phyloP scores from a whole-genome alignment of 139 green algal species.

The Klebsormidium nitens region DNA sequence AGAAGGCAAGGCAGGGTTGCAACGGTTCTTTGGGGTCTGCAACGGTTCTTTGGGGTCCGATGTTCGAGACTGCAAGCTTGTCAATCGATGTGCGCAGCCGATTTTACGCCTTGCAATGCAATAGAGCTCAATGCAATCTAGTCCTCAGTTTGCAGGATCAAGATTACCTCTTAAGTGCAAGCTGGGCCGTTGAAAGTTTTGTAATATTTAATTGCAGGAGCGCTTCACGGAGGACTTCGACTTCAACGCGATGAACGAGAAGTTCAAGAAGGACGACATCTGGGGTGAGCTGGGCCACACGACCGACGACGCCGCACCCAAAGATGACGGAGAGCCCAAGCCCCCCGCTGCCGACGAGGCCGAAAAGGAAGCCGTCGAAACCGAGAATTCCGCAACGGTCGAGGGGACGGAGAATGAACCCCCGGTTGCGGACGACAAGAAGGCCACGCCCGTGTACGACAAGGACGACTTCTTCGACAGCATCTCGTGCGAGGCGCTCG shows the following conservation, averaged over 20 bases:
- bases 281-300: slow-evolving; percentile 29
- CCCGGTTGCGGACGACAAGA: background rate
- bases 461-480: slow-evolving; percentile 45
- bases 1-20: too few species aligned
- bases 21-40: too few species aligned
- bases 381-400: slow-evolving; percentile 6
- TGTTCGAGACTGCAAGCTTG: too few species aligned
- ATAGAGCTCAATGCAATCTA: too few species aligned
- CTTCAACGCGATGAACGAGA: slow-evolving; percentile 44
- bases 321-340: slow-evolving; percentile 2
- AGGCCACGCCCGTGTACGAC: slow-evolving; percentile 7
- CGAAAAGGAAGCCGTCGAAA: background rate
- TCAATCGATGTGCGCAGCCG: too few species aligned
- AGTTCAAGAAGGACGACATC: slow-evolving; percentile 48
- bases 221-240: slow-evolving; percentile 46
- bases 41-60: too few species aligned
- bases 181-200: too few species aligned
- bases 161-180: too few species aligned
- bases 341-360: slow-evolving; percentile 8
- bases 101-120: too few species aligned
- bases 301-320: background rate
- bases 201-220: too few species aligned
- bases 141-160: too few species aligned
- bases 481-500: slow-evolving; percentile 30
- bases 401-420: background rate